phyloP scores from a whole-genome alignment of 1,139 yeast species.

The Zygoascus hellenicus region DNA sequence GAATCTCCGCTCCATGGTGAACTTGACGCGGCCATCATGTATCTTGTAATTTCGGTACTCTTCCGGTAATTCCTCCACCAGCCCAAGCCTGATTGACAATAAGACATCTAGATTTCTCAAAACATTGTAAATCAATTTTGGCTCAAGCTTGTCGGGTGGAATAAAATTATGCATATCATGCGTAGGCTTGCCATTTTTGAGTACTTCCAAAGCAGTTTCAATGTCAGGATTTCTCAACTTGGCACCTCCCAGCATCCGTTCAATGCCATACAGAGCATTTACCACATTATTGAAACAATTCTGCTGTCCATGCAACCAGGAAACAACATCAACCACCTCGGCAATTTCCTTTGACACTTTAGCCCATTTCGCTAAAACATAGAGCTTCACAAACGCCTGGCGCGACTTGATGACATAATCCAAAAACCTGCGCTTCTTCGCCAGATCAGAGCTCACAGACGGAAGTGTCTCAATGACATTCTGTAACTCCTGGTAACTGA shows the following conservation, averaged over 20 bases:
- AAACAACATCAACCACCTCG: slow-evolving; percentile 72
- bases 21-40: slow-evolving; percentile 69
- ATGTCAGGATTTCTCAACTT: slow-evolving; percentile 87
- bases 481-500: slow-evolving; percentile 58
- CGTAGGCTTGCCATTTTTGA: slow-evolving; percentile 71
- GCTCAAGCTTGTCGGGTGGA: slow-evolving; percentile 46
- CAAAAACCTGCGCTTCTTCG: slow-evolving; percentile 61
- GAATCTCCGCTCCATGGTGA: slow-evolving; percentile 60
- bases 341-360: slow-evolving; percentile 63
- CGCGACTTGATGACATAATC: slow-evolving; percentile 64
- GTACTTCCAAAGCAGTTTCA: slow-evolving; percentile 78
- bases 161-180: slow-evolving; percentile 61
- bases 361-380: slow-evolving; percentile 86
- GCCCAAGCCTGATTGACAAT: slow-evolving; percentile 70
- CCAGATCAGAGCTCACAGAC: slow-evolving; percentile 50
- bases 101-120: slow-evolving; percentile 66
- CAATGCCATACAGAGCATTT: slow-evolving; percentile 54
- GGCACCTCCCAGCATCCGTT: slow-evolving; percentile 70
- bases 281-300: slow-evolving; percentile 59
- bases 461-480: slow-evolving; percentile 57
- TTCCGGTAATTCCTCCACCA: slow-evolving; percentile 53
- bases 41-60: slow-evolving; percentile 59
- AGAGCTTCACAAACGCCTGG: slow-evolving; percentile 75
- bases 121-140: slow-evolving; percentile 55
- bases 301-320: slow-evolving; percentile 81